These are phyloP conservation scores for Myxozyma monticola DNA, from an alignment of 805 yeast species.

Conservation along the genomic window DNA sequence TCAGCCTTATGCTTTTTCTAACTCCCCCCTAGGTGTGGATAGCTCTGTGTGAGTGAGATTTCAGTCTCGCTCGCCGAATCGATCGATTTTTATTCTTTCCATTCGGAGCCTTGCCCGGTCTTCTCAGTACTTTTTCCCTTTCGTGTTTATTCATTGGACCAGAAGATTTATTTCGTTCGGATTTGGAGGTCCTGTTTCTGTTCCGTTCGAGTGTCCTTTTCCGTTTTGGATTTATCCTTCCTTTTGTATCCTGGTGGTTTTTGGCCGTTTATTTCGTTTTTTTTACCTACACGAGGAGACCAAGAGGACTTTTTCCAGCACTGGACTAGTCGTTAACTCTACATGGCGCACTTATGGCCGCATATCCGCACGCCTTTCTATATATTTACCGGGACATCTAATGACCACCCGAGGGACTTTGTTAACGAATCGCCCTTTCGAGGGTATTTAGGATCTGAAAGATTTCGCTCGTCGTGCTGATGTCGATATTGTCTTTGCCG, in stretches of 20 bases:
- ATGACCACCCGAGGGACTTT: too few relatives aligned
- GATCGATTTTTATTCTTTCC: too few relatives aligned
- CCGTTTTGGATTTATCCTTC: neutral
- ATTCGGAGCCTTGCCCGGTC: too few relatives aligned
- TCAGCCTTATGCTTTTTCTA: neutral
- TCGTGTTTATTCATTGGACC: neutral
- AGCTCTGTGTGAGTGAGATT: neutral
- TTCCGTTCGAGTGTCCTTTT: neutral
- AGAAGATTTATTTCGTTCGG: neutral
- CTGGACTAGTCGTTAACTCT: too few relatives aligned
- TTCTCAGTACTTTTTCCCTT: neutral
- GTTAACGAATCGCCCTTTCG: too few relatives aligned
- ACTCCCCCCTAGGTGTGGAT: neutral
- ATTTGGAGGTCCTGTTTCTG: neutral
- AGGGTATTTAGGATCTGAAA: slow-evolving; percentile 58
- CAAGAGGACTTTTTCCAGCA: slow-evolving; percentile 1
- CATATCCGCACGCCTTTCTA: neutral
- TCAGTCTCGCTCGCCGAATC: neutral
- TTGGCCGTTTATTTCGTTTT: neutral
- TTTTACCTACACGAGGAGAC: slow-evolving; percentile 2
- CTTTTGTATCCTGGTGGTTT: neutral
- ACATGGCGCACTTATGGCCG: neutral
- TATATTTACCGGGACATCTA: too few relatives aligned
- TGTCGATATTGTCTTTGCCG: slow-evolving; percentile 42
- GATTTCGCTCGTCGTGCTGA: slow-evolving; percentile 64